A percentile compares a stretch with the other conserved stretches of the same genome.
Evolutionary conservation across 1,284 basidiomycete genomes (phyloP).

Genomic region (Naganishia albida): DNA sequence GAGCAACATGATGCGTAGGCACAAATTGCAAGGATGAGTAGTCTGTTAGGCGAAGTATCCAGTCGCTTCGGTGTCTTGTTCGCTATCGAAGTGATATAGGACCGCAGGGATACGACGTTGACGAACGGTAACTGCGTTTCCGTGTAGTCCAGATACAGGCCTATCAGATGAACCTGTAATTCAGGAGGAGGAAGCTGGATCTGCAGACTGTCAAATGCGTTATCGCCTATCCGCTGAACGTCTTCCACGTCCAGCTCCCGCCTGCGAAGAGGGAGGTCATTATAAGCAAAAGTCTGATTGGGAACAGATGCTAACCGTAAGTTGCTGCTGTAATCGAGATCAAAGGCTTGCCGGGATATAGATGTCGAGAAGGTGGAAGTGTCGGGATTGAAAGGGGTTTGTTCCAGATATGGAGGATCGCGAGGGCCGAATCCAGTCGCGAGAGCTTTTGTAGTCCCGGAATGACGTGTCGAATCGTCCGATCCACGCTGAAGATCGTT

Average conservation of each 20-base stretch:
- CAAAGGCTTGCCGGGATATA: conserved; percentile 28
- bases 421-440: not conserved
- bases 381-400: conserved; percentile 19
- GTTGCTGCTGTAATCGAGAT: conserved; percentile 32
- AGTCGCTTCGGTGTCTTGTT: conserved; percentile 15
- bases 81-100: conserved; percentile 9
- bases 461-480: not conserved
- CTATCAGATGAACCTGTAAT: conserved; percentile 25
- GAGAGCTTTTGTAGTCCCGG: not conserved
- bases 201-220: conserved; percentile 14
- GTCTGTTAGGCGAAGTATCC: conserved; percentile 9
- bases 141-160: conserved; percentile 20
- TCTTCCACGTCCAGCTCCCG: conserved; percentile 28
- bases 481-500: not conserved
- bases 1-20: conserved; percentile 31
- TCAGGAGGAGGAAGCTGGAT: conserved; percentile 33
- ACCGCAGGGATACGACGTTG: conserved; percentile 7
- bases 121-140: conserved; percentile 27
- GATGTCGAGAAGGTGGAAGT: conserved; percentile 19
- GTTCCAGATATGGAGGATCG: conserved; percentile 3
- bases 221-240: conserved; percentile 23
- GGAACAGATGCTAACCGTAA: conserved; percentile 13
- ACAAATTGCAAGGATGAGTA: conserved; percentile 29
- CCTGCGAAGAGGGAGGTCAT: not conserved
- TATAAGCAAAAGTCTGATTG: not conserved